These are phyloP conservation scores for Peronospora farinosa DNA, from an alignment of 352 stramenopile genomes.

Conservation along the genomic window DNA sequence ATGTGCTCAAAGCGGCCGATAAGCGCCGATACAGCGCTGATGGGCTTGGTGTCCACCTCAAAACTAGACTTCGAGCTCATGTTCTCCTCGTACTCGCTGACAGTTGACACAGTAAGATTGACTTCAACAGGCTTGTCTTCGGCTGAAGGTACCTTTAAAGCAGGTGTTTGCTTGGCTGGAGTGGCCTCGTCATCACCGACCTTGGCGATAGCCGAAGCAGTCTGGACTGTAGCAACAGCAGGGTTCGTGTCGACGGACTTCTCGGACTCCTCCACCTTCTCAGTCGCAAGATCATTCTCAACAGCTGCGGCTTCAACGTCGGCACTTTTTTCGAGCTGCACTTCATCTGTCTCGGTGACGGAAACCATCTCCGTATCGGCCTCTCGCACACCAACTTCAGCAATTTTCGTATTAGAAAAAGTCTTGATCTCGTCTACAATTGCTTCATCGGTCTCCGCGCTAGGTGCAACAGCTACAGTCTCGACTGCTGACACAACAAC, in stretches of 20 bases:
- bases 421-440: neutral
- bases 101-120: neutral
- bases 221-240: neutral
- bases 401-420: neutral
- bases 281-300: conserved; percentile 1
- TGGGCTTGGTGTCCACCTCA: conserved; percentile 25
- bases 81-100: conserved; percentile 1
- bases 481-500: neutral
- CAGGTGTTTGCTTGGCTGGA: neutral
- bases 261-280: neutral
- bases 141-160: neutral
- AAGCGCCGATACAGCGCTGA: conserved; percentile 23
- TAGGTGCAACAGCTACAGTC: neutral
- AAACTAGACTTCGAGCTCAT: conserved; percentile 1
- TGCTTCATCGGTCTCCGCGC: neutral
- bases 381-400: conserved; percentile 1
- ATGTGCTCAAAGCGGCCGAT: conserved; percentile 31
- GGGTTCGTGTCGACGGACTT: neutral
- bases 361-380: neutral
- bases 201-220: neutral
- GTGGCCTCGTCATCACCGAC: neutral
- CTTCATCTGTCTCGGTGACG: neutral
- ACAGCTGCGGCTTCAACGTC: neutral
- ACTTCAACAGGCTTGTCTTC: neutral
- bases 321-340: neutral